phyloP scores from a whole-genome alignment of 148 eudicot species.

The Mesembryanthemum crystallinum region DNA sequence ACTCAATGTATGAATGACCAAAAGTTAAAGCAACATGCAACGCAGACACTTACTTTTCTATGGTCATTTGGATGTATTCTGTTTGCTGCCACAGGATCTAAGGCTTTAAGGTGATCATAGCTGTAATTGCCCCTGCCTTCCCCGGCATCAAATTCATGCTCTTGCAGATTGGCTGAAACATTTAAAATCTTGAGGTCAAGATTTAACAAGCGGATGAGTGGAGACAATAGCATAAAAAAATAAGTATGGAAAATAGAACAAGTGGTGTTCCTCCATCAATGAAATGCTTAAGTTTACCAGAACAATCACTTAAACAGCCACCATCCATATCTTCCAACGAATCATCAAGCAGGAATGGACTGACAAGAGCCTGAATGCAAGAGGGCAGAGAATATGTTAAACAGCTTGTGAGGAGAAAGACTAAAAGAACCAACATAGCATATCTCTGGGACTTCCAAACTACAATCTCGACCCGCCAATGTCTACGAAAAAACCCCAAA shows the following conservation, averaged over 20 bases:
- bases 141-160: conserved; percentile 29
- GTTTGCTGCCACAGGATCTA: conserved; percentile 90
- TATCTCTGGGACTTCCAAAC: too few relatives aligned
- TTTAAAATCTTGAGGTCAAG: conserved; percentile 4
- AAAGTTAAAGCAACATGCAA: neutral
- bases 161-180: conserved; percentile 35
- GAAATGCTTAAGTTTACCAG: conserved; percentile 41
- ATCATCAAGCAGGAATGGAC: conserved; percentile 77
- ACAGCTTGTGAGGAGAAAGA: neutral
- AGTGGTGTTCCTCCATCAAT: neutral
- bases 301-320: conserved; percentile 31
- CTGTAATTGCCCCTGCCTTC: conserved; percentile 32
- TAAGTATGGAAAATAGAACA: neutral
- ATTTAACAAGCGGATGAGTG: neutral
- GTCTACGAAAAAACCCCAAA: too few relatives aligned
- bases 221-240: neutral
- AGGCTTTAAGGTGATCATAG: conserved; percentile 54
- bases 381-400: neutral
- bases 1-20: neutral
- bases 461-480: too few relatives aligned
- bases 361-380: conserved; percentile 75
- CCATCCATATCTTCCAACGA: conserved; percentile 44
- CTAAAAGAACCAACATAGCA: too few relatives aligned
- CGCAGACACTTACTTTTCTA: conserved; percentile 60
- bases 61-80: conserved; percentile 92